phyloP scores from a whole-genome alignment of 345 rosid genomes.

The Hibiscus tridactylites region DNA sequence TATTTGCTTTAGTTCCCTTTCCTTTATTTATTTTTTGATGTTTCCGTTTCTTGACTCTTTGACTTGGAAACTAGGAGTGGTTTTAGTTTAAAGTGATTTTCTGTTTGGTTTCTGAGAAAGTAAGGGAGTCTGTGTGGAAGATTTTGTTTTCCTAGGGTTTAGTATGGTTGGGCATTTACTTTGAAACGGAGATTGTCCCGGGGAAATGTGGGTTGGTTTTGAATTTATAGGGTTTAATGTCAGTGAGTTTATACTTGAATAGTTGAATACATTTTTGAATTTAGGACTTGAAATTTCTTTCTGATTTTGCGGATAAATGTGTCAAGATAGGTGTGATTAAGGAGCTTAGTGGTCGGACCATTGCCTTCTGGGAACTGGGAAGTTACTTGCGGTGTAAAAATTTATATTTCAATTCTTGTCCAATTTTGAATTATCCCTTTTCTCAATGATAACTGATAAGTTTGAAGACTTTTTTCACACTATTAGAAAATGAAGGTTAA shows the following conservation, averaged over 20 bases:
- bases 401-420: not conserved
- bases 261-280: not conserved
- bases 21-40: not conserved
- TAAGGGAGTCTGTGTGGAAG: not conserved
- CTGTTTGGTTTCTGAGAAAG: slow-evolving; percentile 4
- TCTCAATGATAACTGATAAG: not conserved
- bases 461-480: not conserved
- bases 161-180: slow-evolving; percentile 1
- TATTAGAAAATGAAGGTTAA: not conserved
- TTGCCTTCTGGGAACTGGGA: not conserved
- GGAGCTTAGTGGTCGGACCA: not conserved
- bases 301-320: not conserved
- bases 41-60: not conserved
- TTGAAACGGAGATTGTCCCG: not conserved
- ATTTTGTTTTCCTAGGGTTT: slow-evolving; percentile 12
- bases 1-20: not conserved
- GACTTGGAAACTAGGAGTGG: not conserved
- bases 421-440: not conserved
- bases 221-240: slow-evolving; percentile 5
- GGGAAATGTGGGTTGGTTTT: not conserved
- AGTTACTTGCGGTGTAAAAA: not conserved
- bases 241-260: not conserved
- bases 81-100: not conserved
- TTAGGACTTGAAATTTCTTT: not conserved
- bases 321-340: not conserved